Base-by-base conservation (phyloP, 495 filamentous ascomycete species). In the Xylaria scruposa region DNA sequence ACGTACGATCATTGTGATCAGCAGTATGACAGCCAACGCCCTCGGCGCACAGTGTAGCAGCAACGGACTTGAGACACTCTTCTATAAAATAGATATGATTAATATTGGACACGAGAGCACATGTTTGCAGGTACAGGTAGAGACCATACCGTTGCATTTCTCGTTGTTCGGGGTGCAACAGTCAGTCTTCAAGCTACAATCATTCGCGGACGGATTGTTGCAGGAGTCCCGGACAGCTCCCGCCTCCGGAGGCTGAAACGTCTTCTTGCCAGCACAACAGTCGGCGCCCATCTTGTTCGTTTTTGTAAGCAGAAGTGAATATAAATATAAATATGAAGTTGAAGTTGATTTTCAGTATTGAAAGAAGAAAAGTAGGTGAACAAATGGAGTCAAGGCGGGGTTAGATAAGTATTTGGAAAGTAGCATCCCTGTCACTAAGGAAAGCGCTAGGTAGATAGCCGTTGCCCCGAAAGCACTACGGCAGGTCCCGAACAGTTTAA, bases 141-240 rank as follows among this genome's bases (percentile, higher is more conserved):
- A 17, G n/a, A 24, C 17, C n/a, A 4, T 42, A 69, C 67, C 54
- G 31, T 46, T 61, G 17, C 67, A 69, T 13, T 61, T 69, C 24
- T 69, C 67, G 47, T 69, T 69, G 49, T 49, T 60, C 21, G 54
- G 56, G n/a, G 67, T 47, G 13, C 56, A 69, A 40, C 67, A 69
- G 21, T 42, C 49, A 8, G 17, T 61, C 42, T 29, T 24, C 66
- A 38, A 3, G 7, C 17, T 38, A 26, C 53, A 67, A 17, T 44
- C 67, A 47, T 29, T 38, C 10, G 5, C 42, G 2, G 67, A 8
- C 40, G 40, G 56, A 24, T 29, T 49, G 1, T 56, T 33, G 33
- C 49, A 56, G 49, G n/a, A 42, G 21, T 1, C 33, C 47, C 13
- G n/a, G 12, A 21, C 64, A 21, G 31, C 64, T 67, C 56, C 31